phyloP scores from a whole-genome alignment of 2,329 filamentous ascomycete species.

The Phoma sp. region DNA sequence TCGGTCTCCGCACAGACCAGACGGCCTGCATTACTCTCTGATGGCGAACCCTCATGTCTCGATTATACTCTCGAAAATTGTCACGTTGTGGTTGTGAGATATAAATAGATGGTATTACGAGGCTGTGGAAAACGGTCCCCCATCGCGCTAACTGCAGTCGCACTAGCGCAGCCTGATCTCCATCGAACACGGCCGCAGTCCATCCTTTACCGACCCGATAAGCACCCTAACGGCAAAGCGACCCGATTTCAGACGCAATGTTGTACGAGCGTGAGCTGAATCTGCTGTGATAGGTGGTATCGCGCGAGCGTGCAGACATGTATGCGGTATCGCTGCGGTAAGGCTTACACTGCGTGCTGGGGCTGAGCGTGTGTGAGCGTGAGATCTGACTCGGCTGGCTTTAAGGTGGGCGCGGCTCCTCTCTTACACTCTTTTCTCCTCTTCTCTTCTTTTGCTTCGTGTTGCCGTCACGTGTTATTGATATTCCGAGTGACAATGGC shows the following conservation, averaged over 20 bases:
- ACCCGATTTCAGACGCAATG: not conserved
- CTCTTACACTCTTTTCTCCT: not conserved
- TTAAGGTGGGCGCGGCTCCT: conserved; percentile 5
- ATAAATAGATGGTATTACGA: conserved; percentile 8
- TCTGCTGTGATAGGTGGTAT: not conserved
- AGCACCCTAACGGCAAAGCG: conserved; percentile 7
- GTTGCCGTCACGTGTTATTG: conserved; percentile 1
- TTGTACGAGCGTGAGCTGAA: not conserved
- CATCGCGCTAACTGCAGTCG: not conserved
- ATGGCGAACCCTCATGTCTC: too few species aligned
- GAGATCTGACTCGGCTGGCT: conserved; percentile 1
- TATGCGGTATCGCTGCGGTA: not conserved
- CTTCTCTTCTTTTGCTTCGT: conserved; percentile 1
- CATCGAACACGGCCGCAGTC: not conserved
- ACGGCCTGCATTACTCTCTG: too few species aligned
- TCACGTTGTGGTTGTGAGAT: not conserved
- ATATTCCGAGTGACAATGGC: not conserved
- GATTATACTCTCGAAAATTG: too few species aligned
- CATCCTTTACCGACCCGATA: conserved; percentile 2
- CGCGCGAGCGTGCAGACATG: not conserved
- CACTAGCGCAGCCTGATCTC: not conserved
- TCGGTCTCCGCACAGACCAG: too few species aligned
- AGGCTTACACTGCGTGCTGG: conserved; percentile 12
- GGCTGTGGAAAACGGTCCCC: conserved; percentile 3
- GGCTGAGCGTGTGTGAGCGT: conserved; percentile 12